A percentile compares a stretch with the other conserved stretches of the same genome.
phyloP scores from a whole-genome alignment of 441 rosid genomes.

The Raphanus hybrid region DNA sequence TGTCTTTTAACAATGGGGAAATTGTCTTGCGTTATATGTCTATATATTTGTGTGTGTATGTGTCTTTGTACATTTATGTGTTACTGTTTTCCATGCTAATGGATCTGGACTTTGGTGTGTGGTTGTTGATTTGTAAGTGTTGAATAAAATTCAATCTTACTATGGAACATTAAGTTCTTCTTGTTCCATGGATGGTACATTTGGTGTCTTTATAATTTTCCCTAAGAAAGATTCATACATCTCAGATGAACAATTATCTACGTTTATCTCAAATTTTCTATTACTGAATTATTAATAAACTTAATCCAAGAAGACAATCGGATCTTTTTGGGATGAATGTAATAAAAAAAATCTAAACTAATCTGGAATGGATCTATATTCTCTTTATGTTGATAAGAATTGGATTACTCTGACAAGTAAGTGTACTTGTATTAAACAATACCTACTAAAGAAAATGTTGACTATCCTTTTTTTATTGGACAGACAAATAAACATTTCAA shows the following conservation, averaged over 20 bases:
- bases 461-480: slow-evolving; percentile 2
- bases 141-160: slow-evolving; percentile 31
- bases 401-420: not conserved
- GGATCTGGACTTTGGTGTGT: slow-evolving; percentile 34
- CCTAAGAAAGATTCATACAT: not conserved
- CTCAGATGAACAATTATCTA: not conserved
- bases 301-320: not conserved
- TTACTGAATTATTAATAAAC: not conserved
- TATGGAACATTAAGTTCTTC: slow-evolving; percentile 27
- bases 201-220: not conserved
- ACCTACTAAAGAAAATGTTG: not conserved
- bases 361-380: not conserved
- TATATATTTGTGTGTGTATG: not conserved
- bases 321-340: not conserved
- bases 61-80: slow-evolving; percentile 22
- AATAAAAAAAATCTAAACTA: not conserved
- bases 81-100: slow-evolving; percentile 16
- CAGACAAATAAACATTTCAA: not conserved
- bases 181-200: slow-evolving; percentile 35
- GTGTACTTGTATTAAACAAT: not conserved
- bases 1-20: slow-evolving; percentile 53
- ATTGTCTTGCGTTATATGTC: slow-evolving; percentile 3
- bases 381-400: slow-evolving; percentile 22
- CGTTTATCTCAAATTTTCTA: slow-evolving; percentile 2
- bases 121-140: slow-evolving; percentile 29